Evolutionary conservation across 2,329 filamentous ascomycete genomes (phyloP).

Genomic region (Colletotrichum paranaense): DNA sequence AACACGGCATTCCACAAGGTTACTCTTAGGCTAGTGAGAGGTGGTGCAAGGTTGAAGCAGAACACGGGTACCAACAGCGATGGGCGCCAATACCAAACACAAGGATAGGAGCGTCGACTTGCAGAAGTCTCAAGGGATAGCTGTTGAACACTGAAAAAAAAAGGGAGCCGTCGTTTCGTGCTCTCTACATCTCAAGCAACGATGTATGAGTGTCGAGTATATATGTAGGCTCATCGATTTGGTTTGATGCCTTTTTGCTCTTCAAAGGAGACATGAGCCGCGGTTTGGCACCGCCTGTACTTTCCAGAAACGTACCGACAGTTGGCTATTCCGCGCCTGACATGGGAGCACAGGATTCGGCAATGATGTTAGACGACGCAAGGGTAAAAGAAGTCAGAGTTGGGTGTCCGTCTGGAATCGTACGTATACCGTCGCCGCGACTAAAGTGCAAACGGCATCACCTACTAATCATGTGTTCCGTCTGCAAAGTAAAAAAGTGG

Average conservation of each 20-base stretch:
- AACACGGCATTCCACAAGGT: constrained; percentile 7
- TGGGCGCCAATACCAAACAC: neutral
- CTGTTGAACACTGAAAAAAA: neutral
- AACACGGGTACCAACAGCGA: neutral
- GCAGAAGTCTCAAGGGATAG: neutral
- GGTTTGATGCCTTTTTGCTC: neutral
- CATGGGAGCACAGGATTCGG: neutral
- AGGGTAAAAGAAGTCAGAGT: neutral
- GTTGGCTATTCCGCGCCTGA: neutral
- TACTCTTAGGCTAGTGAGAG: constrained; percentile 3
- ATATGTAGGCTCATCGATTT: neutral
- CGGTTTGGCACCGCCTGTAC: neutral
- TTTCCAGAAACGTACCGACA: neutral
- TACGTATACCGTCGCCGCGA: neutral
- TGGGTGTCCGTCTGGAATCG: neutral
- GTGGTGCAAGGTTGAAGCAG: constrained; percentile 6
- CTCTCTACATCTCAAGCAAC: neutral
- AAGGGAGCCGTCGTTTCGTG: neutral
- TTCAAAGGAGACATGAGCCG: neutral
- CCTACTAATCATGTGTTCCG: constrained; percentile 7
- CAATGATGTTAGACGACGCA: neutral
- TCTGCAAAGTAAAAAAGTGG: neutral
- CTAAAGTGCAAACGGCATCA: neutral
- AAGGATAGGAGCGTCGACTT: neutral
- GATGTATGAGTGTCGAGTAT: neutral